phyloP scores from a whole-genome alignment of 257 asterid species.

The Asclepias syriaca region DNA sequence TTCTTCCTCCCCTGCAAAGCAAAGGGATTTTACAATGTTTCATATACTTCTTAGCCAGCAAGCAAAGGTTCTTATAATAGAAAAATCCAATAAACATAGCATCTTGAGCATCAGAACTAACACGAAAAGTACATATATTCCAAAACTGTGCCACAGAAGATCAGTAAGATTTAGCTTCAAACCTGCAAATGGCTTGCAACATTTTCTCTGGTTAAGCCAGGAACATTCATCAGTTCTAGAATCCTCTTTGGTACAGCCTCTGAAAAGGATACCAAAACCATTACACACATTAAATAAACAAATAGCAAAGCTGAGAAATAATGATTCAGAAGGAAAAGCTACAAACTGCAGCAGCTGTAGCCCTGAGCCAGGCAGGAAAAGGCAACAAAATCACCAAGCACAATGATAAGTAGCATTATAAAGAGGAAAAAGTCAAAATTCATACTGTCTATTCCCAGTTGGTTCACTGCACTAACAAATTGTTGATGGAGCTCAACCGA shows the following conservation, averaged over 20 bases:
- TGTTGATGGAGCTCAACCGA: conserved; percentile 95
- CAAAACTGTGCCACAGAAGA: background rate
- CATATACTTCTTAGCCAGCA: background rate
- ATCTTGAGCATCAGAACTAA: background rate
- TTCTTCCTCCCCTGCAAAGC: background rate
- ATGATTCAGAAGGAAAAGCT: background rate
- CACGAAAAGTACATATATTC: background rate
- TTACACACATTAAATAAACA: conserved; percentile 7
- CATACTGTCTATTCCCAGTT: conserved; percentile 88
- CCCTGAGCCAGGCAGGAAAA: background rate
- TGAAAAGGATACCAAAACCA: conserved; percentile 27
- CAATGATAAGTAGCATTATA: background rate
- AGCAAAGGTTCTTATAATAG: background rate
- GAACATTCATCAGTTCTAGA: conserved; percentile 86
- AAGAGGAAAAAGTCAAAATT: conserved; percentile 13
- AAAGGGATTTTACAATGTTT: conserved; percentile 1
- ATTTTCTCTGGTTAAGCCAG: conserved; percentile 78
- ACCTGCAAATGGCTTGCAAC: conserved; percentile 97
- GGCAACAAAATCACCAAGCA: background rate
- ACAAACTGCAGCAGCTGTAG: background rate
- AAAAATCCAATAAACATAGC: background rate
- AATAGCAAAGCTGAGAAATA: background rate
- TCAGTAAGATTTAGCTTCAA: conserved; percentile 4
- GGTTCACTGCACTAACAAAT: conserved; percentile 79
- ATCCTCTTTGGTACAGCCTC: conserved; percentile 92